Conservation (phyloP, 768 basidiomycete species). For the Suillus subaureus region DNA sequence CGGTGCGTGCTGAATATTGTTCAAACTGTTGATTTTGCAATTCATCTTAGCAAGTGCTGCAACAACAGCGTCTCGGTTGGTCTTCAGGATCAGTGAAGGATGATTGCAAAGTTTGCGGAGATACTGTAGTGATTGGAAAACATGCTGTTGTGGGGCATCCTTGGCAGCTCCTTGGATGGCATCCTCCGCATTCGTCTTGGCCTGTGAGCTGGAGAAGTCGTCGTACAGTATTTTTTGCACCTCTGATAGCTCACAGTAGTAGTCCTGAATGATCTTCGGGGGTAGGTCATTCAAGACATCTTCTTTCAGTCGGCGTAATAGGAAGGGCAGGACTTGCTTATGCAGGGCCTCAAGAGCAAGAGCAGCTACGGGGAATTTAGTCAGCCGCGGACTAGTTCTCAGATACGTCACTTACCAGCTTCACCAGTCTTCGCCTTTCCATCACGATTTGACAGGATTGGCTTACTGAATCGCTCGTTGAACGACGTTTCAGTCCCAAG, state of each 20-base stretch:
- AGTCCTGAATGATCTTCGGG: slow-evolving; percentile 99
- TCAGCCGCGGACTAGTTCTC: slow-evolving; percentile 9
- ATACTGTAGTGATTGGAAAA: slow-evolving; percentile 97
- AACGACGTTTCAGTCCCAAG: slow-evolving; percentile 94
- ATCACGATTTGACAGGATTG: slow-evolving; percentile 92
- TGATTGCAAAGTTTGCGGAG: slow-evolving; percentile 98
- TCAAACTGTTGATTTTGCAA: slow-evolving; percentile 47
- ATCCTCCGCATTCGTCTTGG: slow-evolving; percentile 62
- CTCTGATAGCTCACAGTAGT: slow-evolving; percentile 96
- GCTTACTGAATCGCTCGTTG: slow-evolving; percentile 94
- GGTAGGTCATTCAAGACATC: slow-evolving; percentile 95
- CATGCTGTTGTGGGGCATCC: slow-evolving; percentile 70
- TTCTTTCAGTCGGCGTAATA: slow-evolving; percentile 94
- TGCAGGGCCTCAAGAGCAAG: slow-evolving; percentile 94
- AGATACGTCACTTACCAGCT: slow-evolving; percentile 66
- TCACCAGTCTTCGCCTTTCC: slow-evolving; percentile 94
- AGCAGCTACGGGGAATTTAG: slow-evolving; percentile 61
- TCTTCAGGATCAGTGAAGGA: slow-evolving; percentile 87
- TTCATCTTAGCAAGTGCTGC: slow-evolving; percentile 60
- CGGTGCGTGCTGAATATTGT: slow-evolving; percentile 89
- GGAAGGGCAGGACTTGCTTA: slow-evolving; percentile 98
- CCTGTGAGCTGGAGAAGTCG: slow-evolving; percentile 84
- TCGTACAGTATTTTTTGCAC: slow-evolving; percentile 95
- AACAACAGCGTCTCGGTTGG: slow-evolving; percentile 57
- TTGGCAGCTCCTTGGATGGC: slow-evolving; percentile 48